Evolutionary conservation across 257 asterid species (phyloP).

Genomic region (Solanum boliviense): DNA sequence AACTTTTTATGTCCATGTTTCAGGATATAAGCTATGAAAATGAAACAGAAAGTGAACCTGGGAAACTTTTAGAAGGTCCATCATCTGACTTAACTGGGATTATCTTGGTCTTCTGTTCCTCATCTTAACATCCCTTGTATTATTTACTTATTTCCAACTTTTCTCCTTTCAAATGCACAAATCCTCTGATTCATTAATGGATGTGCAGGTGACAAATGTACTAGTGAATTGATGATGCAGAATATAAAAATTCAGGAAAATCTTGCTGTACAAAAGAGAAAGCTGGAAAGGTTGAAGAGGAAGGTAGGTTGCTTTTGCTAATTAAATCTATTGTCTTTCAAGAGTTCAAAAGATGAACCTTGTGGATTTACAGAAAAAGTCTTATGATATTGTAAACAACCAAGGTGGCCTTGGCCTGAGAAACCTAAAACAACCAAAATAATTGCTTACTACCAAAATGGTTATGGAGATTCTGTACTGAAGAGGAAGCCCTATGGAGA

Average conservation of each 20-base stretch:
- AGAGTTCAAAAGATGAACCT: background rate
- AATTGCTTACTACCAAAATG: background rate
- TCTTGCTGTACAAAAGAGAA: slow-evolving; percentile 50
- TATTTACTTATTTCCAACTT: background rate
- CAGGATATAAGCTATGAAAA: slow-evolving; percentile 48
- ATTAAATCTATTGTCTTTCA: background rate
- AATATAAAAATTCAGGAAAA: slow-evolving; percentile 45
- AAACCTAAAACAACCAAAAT: background rate
- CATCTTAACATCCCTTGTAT: background rate
- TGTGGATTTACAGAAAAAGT: background rate
- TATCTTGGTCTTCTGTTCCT: background rate
- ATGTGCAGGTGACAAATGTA: slow-evolving; percentile 37
- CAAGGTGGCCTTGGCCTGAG: background rate
- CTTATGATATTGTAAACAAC: background rate
- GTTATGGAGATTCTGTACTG: background rate
- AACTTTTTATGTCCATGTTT: slow-evolving; percentile 12
- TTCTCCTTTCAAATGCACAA: background rate
- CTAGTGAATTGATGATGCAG: slow-evolving; percentile 39
- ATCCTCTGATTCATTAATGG: slow-evolving; percentile 2
- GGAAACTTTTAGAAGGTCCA: slow-evolving; percentile 42
- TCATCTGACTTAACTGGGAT: background rate
- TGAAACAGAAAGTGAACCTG: slow-evolving; percentile 26
- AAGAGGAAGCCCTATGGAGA: background rate
- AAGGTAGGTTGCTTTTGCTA: slow-evolving; percentile 35
- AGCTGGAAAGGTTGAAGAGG: slow-evolving; percentile 56